These are phyloP conservation scores for Triticum dicoccoides DNA, from an alignment of 176 grass and related monocot species.

Conservation along the genomic window DNA sequence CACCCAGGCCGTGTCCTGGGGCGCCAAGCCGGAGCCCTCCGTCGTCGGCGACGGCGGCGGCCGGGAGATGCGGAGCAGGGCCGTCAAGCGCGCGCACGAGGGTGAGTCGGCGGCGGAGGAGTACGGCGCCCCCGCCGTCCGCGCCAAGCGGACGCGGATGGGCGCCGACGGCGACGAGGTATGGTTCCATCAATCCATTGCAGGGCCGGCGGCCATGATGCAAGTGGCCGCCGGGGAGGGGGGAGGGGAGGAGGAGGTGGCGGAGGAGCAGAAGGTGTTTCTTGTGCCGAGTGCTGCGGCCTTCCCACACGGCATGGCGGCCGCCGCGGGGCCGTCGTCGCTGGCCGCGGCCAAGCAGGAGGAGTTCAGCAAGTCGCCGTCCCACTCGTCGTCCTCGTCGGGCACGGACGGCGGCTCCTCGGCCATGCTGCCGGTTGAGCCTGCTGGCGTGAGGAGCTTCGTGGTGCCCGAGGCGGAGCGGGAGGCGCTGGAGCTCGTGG, in stretches of 20 bases:
- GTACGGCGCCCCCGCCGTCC: conserved; percentile 37
- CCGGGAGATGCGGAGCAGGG: conserved; percentile 41
- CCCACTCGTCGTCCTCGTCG: conserved; percentile 72
- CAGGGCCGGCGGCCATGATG: conserved; percentile 29
- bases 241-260: conserved; percentile 23
- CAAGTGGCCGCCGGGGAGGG: conserved; percentile 23
- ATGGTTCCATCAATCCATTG: conserved; percentile 83
- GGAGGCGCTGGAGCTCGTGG: conserved; percentile 42
- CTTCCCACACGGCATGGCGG: conserved; percentile 56
- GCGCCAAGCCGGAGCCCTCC: conserved; percentile 41
- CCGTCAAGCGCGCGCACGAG: conserved; percentile 70
- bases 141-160: conserved; percentile 69
- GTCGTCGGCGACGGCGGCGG: conserved; percentile 11
- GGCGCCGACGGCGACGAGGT: conserved; percentile 50
- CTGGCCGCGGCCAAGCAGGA: conserved; percentile 54
- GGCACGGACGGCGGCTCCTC: conserved; percentile 47
- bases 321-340: conserved; percentile 41
- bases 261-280: conserved; percentile 61
- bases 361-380: conserved; percentile 72
- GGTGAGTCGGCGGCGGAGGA: conserved; percentile 44
- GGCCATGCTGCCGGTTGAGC: neutral
- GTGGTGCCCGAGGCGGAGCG: neutral
- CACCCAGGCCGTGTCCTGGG: conserved; percentile 52
- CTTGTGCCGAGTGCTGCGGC: conserved; percentile 68
- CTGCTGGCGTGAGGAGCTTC: neutral